Evolutionary conservation across 805 yeast genomes (phyloP), one percentile per base, ranked within the genome.

Genomic region (Metschnikowia noctiluminum): DNA sequence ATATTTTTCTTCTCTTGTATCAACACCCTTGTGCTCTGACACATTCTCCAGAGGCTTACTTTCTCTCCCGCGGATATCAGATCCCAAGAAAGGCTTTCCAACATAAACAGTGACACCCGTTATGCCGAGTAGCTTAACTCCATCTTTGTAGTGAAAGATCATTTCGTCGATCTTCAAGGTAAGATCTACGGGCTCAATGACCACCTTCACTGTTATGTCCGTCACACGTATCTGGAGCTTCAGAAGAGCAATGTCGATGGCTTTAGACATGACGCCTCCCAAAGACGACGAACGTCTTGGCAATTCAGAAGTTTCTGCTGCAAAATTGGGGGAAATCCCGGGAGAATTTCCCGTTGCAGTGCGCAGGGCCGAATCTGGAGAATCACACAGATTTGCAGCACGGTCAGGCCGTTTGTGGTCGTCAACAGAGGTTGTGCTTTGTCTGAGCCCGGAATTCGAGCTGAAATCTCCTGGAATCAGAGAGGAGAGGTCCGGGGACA

Each of bases 231-330:
- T 71, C 41, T 73, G 80, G 5, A 87, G 64, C 53, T 82, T 77
- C 54, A 87, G 78, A 15, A 87, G 62, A 0, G 89, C 88, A 50
- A 83, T 72, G 49, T 84, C 90, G 0, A 83, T 80, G 0, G 89
- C 89, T 53, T 71, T 77, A 12, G 80, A 71, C 80, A 81, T 79
- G 63, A 83, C 79, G 10, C 73, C 76, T 50, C 82, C 77, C 45
- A 84, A 58, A 1, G 80, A 70, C 2, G 79, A 70, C 2, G 66
- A 59, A 4, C 45, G 31, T 13, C 34, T 45, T 54, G 28, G 5
- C 10, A 36, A 16, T 8, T 40, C 46, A 58, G 13, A 3, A 7
- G 16, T 12, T 21, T 14, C 8, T 28, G 12, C 34, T 10, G 36
- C 7, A 15, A 6, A 10, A 8, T 9, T 32, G 9, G 27, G 30